phyloP scores from a whole-genome alignment of 2,329 filamentous ascomycete genomes.

The Fusarium torulosum region DNA sequence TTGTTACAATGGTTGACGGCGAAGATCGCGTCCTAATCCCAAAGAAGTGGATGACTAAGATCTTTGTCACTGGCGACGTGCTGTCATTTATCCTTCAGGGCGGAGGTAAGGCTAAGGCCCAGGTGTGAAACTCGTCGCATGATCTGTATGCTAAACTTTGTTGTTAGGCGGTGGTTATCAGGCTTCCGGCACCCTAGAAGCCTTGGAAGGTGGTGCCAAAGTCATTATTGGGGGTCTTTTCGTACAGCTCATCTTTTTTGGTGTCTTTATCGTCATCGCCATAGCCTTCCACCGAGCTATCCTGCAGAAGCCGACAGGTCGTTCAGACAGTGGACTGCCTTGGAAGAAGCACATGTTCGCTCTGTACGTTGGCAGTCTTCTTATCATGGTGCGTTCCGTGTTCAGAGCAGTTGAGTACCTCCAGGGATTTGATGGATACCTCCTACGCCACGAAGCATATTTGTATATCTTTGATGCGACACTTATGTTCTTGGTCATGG shows the following conservation, averaged over 20 bases:
- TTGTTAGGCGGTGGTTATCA: conserved; percentile 19
- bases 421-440: conserved; percentile 49
- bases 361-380: conserved; percentile 41
- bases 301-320: conserved; percentile 1
- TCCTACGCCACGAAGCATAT: conserved; percentile 50
- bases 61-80: conserved; percentile 34
- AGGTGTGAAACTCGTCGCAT: fast-evolving
- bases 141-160: background rate
- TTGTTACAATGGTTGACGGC: conserved; percentile 5
- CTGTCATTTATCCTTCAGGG: conserved; percentile 34
- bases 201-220: conserved; percentile 53
- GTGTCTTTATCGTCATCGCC: conserved; percentile 63
- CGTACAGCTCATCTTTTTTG: conserved; percentile 66
- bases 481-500: conserved; percentile 55
- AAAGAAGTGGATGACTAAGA: conserved; percentile 37
- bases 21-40: conserved; percentile 3
- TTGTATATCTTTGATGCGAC: conserved; percentile 54
- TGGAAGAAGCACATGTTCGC: conserved; percentile 49
- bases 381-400: conserved; percentile 57
- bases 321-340: conserved; percentile 35
- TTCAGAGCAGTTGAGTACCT: conserved; percentile 58
- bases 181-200: conserved; percentile 49
- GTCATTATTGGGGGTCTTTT: conserved; percentile 65
- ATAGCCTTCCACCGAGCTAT: conserved; percentile 57
- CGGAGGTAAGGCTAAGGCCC: background rate